These are phyloP conservation scores for Mycena sp. DNA, from an alignment of 1,284 basidiomycete species.

Conservation along the genomic window DNA sequence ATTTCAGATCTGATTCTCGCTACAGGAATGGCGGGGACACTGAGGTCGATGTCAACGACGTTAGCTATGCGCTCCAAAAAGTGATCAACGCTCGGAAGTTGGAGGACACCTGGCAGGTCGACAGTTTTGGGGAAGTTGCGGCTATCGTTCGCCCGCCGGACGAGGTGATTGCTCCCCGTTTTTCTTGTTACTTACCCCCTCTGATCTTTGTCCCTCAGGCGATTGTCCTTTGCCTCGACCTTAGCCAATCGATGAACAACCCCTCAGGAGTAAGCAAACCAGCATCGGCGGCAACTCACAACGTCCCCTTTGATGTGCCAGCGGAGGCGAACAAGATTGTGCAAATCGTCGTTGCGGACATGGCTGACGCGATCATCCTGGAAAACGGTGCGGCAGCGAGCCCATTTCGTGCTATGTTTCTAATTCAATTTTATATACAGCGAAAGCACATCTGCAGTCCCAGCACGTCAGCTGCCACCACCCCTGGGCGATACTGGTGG, in stretches of 20 bases:
- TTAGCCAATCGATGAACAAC: constrained; percentile 36
- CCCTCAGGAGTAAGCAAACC: neutral
- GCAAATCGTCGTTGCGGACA: neutral
- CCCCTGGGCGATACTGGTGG: constrained; percentile 23
- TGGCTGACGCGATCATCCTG: constrained; percentile 8
- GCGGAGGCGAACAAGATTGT: constrained; percentile 4
- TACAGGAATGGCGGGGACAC: constrained; percentile 37
- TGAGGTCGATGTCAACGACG: constrained; percentile 37
- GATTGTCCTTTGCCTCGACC: constrained; percentile 39
- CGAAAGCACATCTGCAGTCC: constrained; percentile 16
- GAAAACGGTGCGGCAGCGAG: constrained; percentile 17
- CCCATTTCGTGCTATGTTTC: neutral
- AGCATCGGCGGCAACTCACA: constrained; percentile 4
- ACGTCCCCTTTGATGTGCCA: neutral
- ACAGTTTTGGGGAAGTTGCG: constrained; percentile 33
- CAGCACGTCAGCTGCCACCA: constrained; percentile 18
- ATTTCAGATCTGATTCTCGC: neutral
- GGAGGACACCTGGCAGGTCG: constrained; percentile 41
- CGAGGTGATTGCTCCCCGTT: constrained; percentile 26
- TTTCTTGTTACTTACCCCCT: neutral
- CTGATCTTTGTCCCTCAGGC: constrained; percentile 28
- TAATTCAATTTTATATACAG: constrained; percentile 8
- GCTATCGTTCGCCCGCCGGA: constrained; percentile 29
- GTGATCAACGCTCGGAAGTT: constrained; percentile 29
- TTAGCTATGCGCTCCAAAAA: constrained; percentile 32